Base-by-base conservation (phyloP, 306 rosid species). In the Medicago truncatula region DNA sequence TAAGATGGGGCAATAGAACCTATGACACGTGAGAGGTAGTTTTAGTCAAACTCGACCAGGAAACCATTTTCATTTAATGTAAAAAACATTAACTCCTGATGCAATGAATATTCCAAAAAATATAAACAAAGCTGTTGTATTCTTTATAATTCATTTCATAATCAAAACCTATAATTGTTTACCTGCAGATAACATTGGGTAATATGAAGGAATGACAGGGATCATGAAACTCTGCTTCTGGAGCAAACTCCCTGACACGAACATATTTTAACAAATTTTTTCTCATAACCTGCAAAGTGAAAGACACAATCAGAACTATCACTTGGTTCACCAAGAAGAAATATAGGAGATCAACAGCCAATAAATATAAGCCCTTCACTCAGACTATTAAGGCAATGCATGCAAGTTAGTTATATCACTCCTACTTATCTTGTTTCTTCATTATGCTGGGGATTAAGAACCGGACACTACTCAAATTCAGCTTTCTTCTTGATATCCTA, bases 161-260 rank as follows among this genome's bases (percentile, higher is more conserved):
- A 28, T 28, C 18, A 34, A 61, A 31, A 61, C 23, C 67, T 31
- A 34, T 61, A 61, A 31, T 4, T 31, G 15, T n/a, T 61, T 31
- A 61, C 67, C 44, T 61, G 67, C 67, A 61, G 67, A 61, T 61
- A 20, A 61, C 95, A 75, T 90, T 90, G 83, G 94, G 85, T 80
- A 94, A 81, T 87, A 84, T 76, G 83, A 94, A 87, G 71, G 94
- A 88, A 20, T 87, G 86, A 66, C 84, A 79, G 44, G 73, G 86
- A 85, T 86, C 85, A 2, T 73, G 78, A 84, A 91, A 90, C 80
- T 85, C 87, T 28, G 97, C 96, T 87, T 90, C 98, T 36, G 98
- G 96, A 73, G 98, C 98, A 77, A 92, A 94, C 89, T 91, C 98
- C 78, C 83, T 91, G 16, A 91, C 90, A 36, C 41, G 89, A 76